Conservation (phyloP, 306 rosid species). For the Cyclanthera cordifolia region DNA sequence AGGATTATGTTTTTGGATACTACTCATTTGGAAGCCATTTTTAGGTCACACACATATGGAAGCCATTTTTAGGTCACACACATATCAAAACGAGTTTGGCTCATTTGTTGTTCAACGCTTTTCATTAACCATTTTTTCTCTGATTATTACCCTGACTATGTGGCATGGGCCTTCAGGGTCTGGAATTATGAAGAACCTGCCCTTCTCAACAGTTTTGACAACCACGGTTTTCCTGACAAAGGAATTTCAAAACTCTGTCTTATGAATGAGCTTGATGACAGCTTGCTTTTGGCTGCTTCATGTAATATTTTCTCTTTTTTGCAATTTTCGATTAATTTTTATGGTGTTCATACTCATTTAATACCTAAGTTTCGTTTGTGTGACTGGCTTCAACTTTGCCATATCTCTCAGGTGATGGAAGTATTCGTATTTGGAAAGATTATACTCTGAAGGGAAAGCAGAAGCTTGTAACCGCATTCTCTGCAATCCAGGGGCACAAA, state of each 20-base stretch:
- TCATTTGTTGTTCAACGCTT: constrained; percentile 13
- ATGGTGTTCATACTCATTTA: background rate
- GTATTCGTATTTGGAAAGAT: constrained; percentile 87
- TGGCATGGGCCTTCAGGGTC: constrained; percentile 34
- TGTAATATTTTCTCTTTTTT: constrained; percentile 36
- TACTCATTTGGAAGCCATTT: background rate
- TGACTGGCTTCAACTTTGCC: constrained; percentile 5
- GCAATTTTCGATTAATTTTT: constrained; percentile 11
- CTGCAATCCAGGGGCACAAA: constrained; percentile 81
- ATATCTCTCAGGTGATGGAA: constrained; percentile 65
- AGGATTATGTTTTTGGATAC: background rate
- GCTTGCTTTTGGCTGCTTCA: constrained; percentile 96
- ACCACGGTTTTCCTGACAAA: constrained; percentile 80
- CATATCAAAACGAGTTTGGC: background rate
- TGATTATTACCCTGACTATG: background rate
- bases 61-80: no score
- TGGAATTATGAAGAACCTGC: constrained; percentile 82
- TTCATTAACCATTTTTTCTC: constrained; percentile 8
- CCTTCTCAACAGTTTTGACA: constrained; percentile 80
- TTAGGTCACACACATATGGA: background rate
- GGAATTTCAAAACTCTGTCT: constrained; percentile 91
- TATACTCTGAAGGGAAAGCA: constrained; percentile 60
- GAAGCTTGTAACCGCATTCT: constrained; percentile 92
- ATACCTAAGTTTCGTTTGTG: constrained; percentile 8
- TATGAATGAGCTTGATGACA: constrained; percentile 89